Conservation (phyloP, 202 grass and related monocot genomes). For the Musa balbisiana region DNA sequence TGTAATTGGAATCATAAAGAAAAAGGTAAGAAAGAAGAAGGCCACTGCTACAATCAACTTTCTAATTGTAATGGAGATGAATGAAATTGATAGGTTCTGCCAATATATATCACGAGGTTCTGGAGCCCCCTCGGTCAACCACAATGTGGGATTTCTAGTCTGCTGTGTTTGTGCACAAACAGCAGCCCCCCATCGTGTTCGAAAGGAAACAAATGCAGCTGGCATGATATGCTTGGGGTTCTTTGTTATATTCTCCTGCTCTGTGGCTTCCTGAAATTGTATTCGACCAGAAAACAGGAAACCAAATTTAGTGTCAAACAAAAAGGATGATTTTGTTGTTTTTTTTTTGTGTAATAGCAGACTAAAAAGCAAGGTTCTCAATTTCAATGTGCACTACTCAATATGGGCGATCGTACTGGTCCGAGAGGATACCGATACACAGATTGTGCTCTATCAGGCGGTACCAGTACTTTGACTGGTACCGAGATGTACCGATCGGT, state of each 20-base stretch:
- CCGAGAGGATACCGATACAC: too few species aligned
- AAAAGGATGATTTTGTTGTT: not conserved
- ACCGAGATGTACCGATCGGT: too few species aligned
- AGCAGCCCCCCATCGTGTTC: constrained; percentile 19
- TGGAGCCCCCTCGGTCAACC: constrained; percentile 16
- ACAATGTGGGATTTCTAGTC: constrained; percentile 11
- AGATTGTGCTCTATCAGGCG: too few species aligned
- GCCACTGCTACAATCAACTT: constrained; percentile 4
- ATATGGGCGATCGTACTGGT: too few species aligned
- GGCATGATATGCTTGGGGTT: constrained; percentile 10
- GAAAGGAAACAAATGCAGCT: constrained; percentile 20
- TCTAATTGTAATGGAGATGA: constrained; percentile 15
- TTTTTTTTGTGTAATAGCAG: not conserved
- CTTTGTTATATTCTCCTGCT: not conserved
- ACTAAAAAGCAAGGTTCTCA: too few species aligned
- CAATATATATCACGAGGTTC: constrained; percentile 26
- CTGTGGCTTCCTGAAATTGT: constrained; percentile 1
- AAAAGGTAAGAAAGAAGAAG: constrained; percentile 23
- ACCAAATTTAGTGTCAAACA: not conserved
- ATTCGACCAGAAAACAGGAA: constrained; percentile 5
- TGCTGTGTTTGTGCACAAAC: constrained; percentile 25
- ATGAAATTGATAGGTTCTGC: constrained; percentile 14
- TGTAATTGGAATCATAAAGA: constrained; percentile 19
- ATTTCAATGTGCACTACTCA: too few species aligned
- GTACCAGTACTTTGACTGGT: too few species aligned